Percentiles rank a stretch among this genome's conserved stretches.
These are phyloP conservation scores for Cytospora piceicola DNA, from an alignment of 2,329 filamentous ascomycete genomes.

Conservation along the genomic window DNA sequence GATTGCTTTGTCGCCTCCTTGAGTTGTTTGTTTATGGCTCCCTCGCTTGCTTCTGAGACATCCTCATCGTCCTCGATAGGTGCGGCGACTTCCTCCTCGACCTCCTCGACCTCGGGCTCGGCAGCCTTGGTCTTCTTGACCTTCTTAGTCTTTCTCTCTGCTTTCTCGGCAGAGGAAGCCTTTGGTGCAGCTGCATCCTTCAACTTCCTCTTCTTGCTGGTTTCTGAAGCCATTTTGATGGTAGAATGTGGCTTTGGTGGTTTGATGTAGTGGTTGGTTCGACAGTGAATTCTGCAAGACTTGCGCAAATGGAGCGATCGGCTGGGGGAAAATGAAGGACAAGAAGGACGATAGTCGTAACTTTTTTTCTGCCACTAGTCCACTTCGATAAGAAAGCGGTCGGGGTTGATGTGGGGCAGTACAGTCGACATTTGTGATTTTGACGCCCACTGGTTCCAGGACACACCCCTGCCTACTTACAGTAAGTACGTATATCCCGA, in stretches of 20 bases:
- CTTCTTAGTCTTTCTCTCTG: slow-evolving; percentile 31
- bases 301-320: slow-evolving; percentile 6
- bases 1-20: slow-evolving; percentile 31
- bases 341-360: slow-evolving; percentile 16
- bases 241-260: slow-evolving; percentile 7
- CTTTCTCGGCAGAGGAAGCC: slow-evolving; percentile 27
- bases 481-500: no score
- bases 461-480: neutral
- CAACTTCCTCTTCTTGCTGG: slow-evolving; percentile 44
- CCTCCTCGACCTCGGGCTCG: slow-evolving; percentile 27
- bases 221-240: slow-evolving; percentile 38
- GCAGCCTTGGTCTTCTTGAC: slow-evolving; percentile 28
- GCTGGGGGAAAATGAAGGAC: slow-evolving; percentile 3
- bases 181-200: slow-evolving; percentile 38
- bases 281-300: neutral
- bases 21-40: slow-evolving; percentile 22
- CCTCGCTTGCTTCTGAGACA: slow-evolving; percentile 26
- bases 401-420: slow-evolving; percentile 14
- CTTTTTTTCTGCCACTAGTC: slow-evolving; percentile 29
- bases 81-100: slow-evolving; percentile 29
- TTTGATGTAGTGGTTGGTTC: slow-evolving; percentile 3
- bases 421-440: neutral
- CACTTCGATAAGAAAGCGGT: slow-evolving; percentile 27
- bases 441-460: neutral
- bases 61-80: slow-evolving; percentile 28